Evolutionary conservation across 305 asterid species (phyloP), one percentile per base, ranked within the genome.

Genomic region (Petunia hybrid): DNA sequence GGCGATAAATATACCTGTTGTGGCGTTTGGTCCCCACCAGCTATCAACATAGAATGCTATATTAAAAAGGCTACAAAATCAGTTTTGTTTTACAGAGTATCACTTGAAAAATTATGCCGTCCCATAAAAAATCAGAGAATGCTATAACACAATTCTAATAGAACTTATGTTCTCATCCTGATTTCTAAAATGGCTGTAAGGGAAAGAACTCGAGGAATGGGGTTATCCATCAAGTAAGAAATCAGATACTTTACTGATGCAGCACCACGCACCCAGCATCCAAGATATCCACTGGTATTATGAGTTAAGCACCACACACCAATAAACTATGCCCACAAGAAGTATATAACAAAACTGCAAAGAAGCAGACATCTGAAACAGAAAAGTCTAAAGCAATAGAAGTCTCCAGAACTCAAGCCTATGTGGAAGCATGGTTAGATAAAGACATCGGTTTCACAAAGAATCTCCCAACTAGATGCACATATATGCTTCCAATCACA

Each of bases 11-110:
- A 95, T 94, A 70, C 92, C 90, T 38, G 97, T 90, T 39, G 99
- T 91, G 55, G 88, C 91, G 56, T 88, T 82, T 1, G 99, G 93
- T 77, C 98, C 99, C 98, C 98, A 95, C 95, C 97, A 87, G 84
- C 91, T 87, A 86, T 92, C 94, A 59, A 83, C 87, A 84, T 94
- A 95, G 91, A 94, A 95, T 81, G 98, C 99, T 95, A 80, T 59
- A 41, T 73, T 7, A 80, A 38, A 64, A 63, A 70, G 43, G 46
- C 69, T 53, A 82, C n/a, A 45, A 84, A 76, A 61, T 78, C 60
- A 78, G 74, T 62, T 78, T 48, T 78, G n/a, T 62, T 62, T 78
- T 61, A 61, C 70, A 3, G 56, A 43, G 56, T 61, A 42, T 13
- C 63, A 51, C 36, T 41, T 73, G 78, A 73, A 73, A 71, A 51